Conservation (phyloP, 2,329 filamentous ascomycete species). For the Tolypocladium pustulatum region DNA sequence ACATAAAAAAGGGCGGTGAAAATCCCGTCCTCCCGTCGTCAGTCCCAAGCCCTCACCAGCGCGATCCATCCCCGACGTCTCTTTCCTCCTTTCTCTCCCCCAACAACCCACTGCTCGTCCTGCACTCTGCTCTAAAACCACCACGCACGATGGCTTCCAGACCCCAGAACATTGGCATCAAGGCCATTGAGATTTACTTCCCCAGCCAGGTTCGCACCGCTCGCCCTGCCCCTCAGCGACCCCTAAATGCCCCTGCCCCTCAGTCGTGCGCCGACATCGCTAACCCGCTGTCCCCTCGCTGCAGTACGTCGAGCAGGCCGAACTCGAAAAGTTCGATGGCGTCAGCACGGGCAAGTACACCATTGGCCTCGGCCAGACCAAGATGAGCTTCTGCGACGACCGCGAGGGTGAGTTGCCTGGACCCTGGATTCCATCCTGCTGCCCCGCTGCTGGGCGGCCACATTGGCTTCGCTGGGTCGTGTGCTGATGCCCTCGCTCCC, state of each 20-base stretch:
- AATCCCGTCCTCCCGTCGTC: constrained; percentile 2
- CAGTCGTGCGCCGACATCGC: constrained; percentile 12
- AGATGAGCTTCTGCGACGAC: constrained; percentile 88
- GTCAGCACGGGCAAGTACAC: constrained; percentile 78
- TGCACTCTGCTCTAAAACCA: neutral
- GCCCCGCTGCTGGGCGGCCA: neutral
- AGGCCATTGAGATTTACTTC: constrained; percentile 86
- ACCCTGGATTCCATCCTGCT: constrained; percentile 5
- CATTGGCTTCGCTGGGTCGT: neutral
- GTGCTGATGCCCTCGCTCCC: constrained; percentile 1
- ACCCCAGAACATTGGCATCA: constrained; percentile 83
- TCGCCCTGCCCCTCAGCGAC: constrained; percentile 1
- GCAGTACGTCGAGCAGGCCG: constrained; percentile 74
- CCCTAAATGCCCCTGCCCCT: constrained; percentile 4
- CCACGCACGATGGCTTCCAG: constrained; percentile 52
- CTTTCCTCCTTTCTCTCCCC: neutral
- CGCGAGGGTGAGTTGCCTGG: constrained; percentile 56
- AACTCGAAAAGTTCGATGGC: constrained; percentile 81
- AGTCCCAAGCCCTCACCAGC: neutral
- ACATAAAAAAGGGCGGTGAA: constrained; percentile 10
- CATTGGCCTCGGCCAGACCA: constrained; percentile 82
- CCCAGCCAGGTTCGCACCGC: constrained; percentile 57
- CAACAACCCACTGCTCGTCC: neutral
- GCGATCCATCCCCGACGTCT: neutral
- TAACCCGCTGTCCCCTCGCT: constrained; percentile 11